Base-by-base conservation (phyloP, 2,329 filamentous ascomycete species). In the Nakataea oryzae region DNA sequence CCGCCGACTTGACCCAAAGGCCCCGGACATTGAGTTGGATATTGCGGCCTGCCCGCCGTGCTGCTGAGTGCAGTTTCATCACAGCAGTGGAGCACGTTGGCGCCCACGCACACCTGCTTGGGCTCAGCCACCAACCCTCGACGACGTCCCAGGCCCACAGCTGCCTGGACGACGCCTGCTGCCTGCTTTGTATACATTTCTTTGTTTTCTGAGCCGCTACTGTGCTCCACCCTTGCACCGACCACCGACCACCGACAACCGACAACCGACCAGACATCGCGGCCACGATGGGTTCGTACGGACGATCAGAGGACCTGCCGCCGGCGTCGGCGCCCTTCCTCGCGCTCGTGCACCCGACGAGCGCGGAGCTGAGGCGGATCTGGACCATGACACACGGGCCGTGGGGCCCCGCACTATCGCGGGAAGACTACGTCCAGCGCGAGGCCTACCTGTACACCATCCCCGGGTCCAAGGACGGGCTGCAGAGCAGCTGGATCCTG, bases 401-500 rank as follows among this genome's bases (percentile, higher is more conserved):
- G 67, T 90, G 87, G 87, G 83, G 82, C 13, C 77, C 77, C 54
- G 78, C 84, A 1, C 77, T 90, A 3, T 74, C 77, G 5, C 69
- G 80, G 6, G 68, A 80, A 1, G 76, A 78, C 50, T 90, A 89
- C 69, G 73, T 89, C 54, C 72, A 78, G 56, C 81, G 87, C 57
- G 87, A 88, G 70, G 71, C 72, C 21, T 81, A 81, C 69, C 77
- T 89, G 12, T 77, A 79, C 12, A 81, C 79, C 2, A 78, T 85
- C 0, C 81, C 86, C 8, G 76, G 89, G 24, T 79, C 85, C 17
- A 76, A 77, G 59, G 73, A 86, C 65, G 82, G 81, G 54, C 85
- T 86, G 54, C 76, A 88, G 64, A 80, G 79, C 14, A 78, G 81
- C 66, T 89, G 87, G 87, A 81, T 89, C 62, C 78, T 90, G 32